These are phyloP conservation scores for Aspergillus quadricinctus DNA, from an alignment of 2,329 filamentous ascomycete species.

Conservation along the genomic window DNA sequence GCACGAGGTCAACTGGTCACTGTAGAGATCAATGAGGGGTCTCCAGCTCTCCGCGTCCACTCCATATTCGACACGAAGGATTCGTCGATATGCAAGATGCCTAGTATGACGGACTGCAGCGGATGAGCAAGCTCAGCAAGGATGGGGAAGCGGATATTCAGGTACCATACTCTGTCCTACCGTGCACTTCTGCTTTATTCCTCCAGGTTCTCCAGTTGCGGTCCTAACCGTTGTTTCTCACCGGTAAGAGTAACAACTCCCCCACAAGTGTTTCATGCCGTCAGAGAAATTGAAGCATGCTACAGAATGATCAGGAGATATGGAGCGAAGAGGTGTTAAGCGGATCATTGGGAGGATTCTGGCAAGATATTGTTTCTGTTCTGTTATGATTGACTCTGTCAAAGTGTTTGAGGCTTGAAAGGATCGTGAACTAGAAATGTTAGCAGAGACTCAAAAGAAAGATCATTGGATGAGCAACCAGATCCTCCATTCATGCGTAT, in stretches of 20 bases:
- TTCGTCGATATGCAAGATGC: not conserved
- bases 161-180: not conserved
- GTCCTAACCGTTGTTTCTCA: constrained; percentile 5
- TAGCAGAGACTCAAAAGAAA: not conserved
- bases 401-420: not conserved
- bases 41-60: not conserved
- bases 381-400: not conserved
- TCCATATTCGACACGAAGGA: not conserved
- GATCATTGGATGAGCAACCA: not conserved
- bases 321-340: too few species aligned
- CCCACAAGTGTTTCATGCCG: constrained; percentile 22
- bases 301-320: not conserved
- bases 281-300: constrained; percentile 17
- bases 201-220: not conserved
- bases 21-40: not conserved
- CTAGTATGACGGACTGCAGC: not conserved
- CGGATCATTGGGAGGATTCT: not conserved
- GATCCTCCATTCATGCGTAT: not conserved
- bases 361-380: not conserved
- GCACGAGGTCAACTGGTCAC: not conserved
- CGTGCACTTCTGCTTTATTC: not conserved
- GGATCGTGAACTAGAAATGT: not conserved
- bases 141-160: not conserved
- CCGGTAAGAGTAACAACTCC: constrained; percentile 12
- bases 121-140: not conserved